Percentiles rank a stretch among this genome's conserved stretches.
Conservation (phyloP, 2,329 filamentous ascomycete genomes). For the Trichoderma sp. region DNA sequence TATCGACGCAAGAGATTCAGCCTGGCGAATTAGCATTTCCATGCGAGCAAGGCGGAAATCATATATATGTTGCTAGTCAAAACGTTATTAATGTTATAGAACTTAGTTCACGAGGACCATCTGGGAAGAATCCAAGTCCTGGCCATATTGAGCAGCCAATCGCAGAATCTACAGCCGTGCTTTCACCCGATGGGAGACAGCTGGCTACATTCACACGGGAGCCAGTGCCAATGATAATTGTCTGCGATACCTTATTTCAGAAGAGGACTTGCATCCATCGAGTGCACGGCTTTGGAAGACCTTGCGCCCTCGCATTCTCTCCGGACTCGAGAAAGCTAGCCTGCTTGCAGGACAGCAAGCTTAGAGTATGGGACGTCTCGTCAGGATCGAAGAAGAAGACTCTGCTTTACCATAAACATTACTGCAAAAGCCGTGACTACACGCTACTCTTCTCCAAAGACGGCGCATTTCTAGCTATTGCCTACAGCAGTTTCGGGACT, state of each 20-base stretch:
- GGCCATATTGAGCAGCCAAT: too few relatives aligned
- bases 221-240: not conserved
- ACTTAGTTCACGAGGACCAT: too few relatives aligned
- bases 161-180: too few relatives aligned
- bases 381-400: not conserved
- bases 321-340: not conserved
- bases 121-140: too few relatives aligned
- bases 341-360: not conserved
- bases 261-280: not conserved
- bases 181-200: not conserved
- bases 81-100: too few relatives aligned
- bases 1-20: too few relatives aligned
- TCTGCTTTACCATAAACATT: not conserved
- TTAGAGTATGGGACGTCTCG: not conserved
- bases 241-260: not conserved
- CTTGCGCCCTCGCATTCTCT: not conserved
- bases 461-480: not conserved
- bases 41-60: too few relatives aligned
- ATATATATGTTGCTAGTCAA: too few relatives aligned
- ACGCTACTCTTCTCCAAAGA: not conserved
- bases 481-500: not conserved
- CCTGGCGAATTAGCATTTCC: too few relatives aligned
- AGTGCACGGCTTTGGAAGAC: fast-evolving
- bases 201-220: not conserved
- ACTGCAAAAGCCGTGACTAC: fast-evolving